Conservation (phyloP, 768 basidiomycete species). For the Crassisporium funariophilum region DNA sequence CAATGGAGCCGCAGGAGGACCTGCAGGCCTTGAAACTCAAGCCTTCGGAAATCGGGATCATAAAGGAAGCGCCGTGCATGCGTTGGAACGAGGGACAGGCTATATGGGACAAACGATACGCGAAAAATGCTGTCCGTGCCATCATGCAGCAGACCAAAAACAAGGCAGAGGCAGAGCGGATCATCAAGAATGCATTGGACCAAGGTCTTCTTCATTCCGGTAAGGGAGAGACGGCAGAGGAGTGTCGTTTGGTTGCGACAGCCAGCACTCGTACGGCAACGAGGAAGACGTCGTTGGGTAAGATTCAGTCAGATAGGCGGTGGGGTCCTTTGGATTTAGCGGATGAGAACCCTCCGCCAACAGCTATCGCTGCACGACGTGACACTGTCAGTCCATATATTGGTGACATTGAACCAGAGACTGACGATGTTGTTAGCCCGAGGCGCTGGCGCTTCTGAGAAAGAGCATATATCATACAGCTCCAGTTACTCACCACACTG, state of each 20-base stretch:
- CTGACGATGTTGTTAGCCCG: no score
- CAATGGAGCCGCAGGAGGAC: constrained; percentile 62
- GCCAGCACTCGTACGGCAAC: not conserved
- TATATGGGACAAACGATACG: constrained; percentile 61
- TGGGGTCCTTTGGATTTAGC: constrained; percentile 63
- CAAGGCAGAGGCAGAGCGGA: constrained; percentile 42
- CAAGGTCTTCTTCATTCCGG: constrained; percentile 44
- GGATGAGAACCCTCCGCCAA: constrained; percentile 70
- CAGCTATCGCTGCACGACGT: constrained; percentile 67
- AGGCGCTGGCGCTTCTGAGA: constrained; percentile 56
- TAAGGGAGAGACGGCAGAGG: not conserved
- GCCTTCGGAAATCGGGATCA: constrained; percentile 60
- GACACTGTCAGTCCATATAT: constrained; percentile 53
- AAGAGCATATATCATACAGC: constrained; percentile 59
- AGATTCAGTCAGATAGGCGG: constrained; percentile 42
- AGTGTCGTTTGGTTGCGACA: constrained; percentile 1
- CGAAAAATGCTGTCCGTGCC: constrained; percentile 40
- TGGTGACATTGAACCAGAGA: not conserved
- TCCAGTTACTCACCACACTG: constrained; percentile 51
- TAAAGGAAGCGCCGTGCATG: constrained; percentile 72
- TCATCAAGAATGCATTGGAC: constrained; percentile 46
- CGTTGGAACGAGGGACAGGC: constrained; percentile 67
- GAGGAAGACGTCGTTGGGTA: constrained; percentile 20
- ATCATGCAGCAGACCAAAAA: constrained; percentile 46
- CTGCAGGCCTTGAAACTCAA: constrained; percentile 56